Percentiles rank a stretch among this genome's conserved stretches.
Evolutionary conservation across 108 stramenopile species (phyloP).

Genomic region (Aurantiochytrium sp.): DNA sequence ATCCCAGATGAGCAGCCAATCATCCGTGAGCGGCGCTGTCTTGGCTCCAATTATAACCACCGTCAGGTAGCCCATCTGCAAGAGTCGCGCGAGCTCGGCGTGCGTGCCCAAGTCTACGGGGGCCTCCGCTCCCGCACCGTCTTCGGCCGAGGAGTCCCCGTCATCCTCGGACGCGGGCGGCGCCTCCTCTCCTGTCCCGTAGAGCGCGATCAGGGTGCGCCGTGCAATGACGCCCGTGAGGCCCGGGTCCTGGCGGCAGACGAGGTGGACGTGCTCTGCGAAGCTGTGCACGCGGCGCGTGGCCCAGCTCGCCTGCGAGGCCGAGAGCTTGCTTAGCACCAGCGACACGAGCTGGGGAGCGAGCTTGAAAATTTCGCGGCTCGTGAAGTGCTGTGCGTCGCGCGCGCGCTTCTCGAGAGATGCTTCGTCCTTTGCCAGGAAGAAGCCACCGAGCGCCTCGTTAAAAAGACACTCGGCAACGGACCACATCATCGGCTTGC

Average conservation of each 20-base stretch:
- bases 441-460: not conserved
- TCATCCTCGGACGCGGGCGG: not conserved
- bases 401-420: not conserved
- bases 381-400: not conserved
- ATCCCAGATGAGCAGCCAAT: not conserved
- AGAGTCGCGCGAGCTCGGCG: not conserved
- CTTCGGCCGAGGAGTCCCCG: not conserved
- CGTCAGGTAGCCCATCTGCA: not conserved
- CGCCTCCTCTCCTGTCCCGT: not conserved
- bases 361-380: not conserved
- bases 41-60: not conserved
- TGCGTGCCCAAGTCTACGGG: not conserved
- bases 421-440: not conserved
- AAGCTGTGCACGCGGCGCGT: not conserved
- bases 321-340: not conserved
- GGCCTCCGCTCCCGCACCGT: not conserved
- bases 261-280: not conserved
- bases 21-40: not conserved
- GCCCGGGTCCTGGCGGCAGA: not conserved
- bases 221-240: not conserved
- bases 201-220: not conserved
- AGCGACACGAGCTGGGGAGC: slow-evolving; percentile 14
- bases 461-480: not conserved
- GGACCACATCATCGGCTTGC: not conserved
- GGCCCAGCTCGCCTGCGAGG: not conserved